These are phyloP conservation scores for Magnusiomyces ingens DNA, from an alignment of 1,139 yeast genomes.

Conservation along the genomic window DNA sequence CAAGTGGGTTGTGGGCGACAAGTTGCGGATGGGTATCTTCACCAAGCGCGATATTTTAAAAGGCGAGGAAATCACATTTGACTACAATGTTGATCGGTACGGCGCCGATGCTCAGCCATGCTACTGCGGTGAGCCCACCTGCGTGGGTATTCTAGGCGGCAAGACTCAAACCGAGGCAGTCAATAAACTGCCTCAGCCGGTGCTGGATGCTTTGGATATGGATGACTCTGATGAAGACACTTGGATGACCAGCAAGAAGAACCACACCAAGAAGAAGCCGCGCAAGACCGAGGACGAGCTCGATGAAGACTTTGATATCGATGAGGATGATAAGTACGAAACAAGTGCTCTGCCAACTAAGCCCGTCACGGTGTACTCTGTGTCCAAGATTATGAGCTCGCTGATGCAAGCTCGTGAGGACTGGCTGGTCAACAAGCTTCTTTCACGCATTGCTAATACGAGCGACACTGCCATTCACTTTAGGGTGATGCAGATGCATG, in stretches of 20 bases:
- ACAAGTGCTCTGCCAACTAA: conserved; percentile 53
- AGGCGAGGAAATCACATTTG: conserved; percentile 93
- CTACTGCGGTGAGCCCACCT: conserved; percentile 87
- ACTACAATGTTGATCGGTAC: conserved; percentile 91
- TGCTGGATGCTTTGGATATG: conserved; percentile 83
- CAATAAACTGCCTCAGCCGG: conserved; percentile 69
- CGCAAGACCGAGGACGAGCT: conserved; percentile 32
- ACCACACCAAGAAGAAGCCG: conserved; percentile 47
- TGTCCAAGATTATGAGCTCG: conserved; percentile 74
- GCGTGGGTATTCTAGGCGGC: conserved; percentile 92
- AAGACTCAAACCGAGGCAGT: conserved; percentile 93
- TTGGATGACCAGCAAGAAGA: conserved; percentile 42
- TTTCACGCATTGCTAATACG: conserved; percentile 59
- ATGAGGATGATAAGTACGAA: conserved; percentile 41
- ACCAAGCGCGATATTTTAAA: conserved; percentile 63
- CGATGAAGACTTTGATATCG: conserved; percentile 42
- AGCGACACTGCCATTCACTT: conserved; percentile 49
- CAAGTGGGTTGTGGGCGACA: conserved; percentile 94
- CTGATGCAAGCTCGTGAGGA: conserved; percentile 69
- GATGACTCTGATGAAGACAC: conserved; percentile 43
- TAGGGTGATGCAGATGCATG: conserved; percentile 71
- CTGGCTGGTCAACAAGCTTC: conserved; percentile 57
- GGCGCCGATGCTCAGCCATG: conserved; percentile 95
- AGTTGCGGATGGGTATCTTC: conserved; percentile 89
- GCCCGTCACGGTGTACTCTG: conserved; percentile 46